These are phyloP conservation scores for Medicago ruthenica DNA, from an alignment of 306 rosid species.

Conservation along the genomic window DNA sequence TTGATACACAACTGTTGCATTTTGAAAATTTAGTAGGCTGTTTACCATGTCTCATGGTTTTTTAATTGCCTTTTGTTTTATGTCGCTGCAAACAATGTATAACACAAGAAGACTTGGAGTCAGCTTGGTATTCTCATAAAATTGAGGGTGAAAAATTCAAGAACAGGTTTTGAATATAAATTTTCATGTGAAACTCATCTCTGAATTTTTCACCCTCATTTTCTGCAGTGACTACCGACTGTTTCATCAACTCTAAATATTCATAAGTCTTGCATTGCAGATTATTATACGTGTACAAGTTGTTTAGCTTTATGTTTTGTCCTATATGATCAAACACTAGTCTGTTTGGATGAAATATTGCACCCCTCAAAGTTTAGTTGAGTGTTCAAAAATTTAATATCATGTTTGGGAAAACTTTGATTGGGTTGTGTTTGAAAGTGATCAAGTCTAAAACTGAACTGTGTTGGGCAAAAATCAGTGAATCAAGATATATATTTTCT, in stretches of 20 bases:
- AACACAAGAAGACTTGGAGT: conserved; percentile 22
- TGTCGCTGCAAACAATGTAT: conserved; percentile 39
- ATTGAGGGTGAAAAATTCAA: conserved; percentile 53
- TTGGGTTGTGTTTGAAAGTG: not conserved
- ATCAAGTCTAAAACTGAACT: no score
- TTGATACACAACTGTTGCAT: conserved; percentile 53
- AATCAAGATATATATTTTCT: no score
- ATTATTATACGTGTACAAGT: conserved; percentile 31
- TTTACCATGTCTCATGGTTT: conserved; percentile 39
- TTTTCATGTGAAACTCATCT: conserved; percentile 36
- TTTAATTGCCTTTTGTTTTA: conserved; percentile 39
- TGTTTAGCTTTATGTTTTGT: conserved; percentile 24
- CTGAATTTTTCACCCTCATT: conserved; percentile 53
- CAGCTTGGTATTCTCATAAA: conserved; percentile 43
- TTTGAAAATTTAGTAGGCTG: conserved; percentile 43
- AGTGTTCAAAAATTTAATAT: conserved; percentile 1
- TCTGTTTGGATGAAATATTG: conserved; percentile 2
- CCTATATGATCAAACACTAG: conserved; percentile 31
- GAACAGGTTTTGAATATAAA: conserved; percentile 31
- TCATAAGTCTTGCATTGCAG: conserved; percentile 33
- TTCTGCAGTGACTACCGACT: conserved; percentile 33
- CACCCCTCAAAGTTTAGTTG: conserved; percentile 12
- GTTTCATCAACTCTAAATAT: conserved; percentile 10
- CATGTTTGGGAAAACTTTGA: conserved; percentile 10
- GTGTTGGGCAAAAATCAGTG: no score